Conservation (phyloP, 129 eudicot species). For the Helianthus annuus region DNA sequence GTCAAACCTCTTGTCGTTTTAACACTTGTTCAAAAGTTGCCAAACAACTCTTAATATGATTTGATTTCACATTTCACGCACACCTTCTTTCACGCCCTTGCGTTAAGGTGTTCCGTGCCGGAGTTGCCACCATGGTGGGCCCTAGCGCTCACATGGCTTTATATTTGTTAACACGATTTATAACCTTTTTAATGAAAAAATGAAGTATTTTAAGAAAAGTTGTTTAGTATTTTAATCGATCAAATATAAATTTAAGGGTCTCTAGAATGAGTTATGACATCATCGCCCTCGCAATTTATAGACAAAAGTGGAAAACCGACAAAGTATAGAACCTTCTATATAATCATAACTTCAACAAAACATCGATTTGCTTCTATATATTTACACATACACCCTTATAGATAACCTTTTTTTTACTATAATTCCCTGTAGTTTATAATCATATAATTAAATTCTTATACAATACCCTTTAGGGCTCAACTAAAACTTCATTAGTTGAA, state of each 20-base stretch:
- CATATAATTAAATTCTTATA: not conserved
- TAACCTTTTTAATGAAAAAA: not conserved
- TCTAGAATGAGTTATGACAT: slow-evolving; percentile 15
- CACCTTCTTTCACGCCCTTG: no score
- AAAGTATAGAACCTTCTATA: slow-evolving; percentile 6
- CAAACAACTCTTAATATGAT: no score
- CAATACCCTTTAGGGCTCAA: not conserved
- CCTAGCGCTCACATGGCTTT: not conserved
- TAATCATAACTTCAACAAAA: slow-evolving; percentile 13
- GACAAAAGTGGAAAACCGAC: slow-evolving; percentile 13
- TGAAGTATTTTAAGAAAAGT: not conserved
- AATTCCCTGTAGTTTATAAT: not conserved
- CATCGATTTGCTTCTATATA: slow-evolving; percentile 4
- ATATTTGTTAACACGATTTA: not conserved
- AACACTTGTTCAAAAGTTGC: no score
- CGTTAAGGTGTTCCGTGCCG: no score
- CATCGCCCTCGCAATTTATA: slow-evolving; percentile 21
- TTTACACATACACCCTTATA: not conserved
- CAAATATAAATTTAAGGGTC: not conserved
- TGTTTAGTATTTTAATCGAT: not conserved
- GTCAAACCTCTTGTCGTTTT: no score
- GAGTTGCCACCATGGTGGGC: no score
- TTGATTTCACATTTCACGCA: no score
- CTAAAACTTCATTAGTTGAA: not conserved
- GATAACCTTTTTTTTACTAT: not conserved